phyloP scores from a whole-genome alignment of 495 filamentous ascomycete species.

The Copromyces sp. region DNA sequence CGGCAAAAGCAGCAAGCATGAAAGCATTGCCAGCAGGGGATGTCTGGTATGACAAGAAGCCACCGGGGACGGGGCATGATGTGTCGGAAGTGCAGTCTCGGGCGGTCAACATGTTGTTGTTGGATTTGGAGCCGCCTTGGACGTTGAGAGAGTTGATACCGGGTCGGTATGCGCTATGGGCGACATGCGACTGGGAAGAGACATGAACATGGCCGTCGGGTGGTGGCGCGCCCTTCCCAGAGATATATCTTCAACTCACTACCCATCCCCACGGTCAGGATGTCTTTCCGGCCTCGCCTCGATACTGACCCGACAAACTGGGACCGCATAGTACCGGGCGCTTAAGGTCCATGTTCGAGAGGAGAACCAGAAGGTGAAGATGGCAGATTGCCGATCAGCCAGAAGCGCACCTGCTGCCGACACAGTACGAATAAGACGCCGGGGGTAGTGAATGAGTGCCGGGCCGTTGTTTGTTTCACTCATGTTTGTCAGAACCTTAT shows the following conservation, averaged over 20 bases:
- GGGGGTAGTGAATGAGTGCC: neutral
- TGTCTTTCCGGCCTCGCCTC: neutral
- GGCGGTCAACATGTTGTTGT: conserved; percentile 1
- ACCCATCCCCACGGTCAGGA: neutral
- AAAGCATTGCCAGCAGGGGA: conserved; percentile 23
- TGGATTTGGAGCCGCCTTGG: neutral
- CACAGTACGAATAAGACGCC: neutral
- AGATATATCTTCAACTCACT: neutral
- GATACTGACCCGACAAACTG: neutral
- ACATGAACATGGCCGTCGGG: neutral
- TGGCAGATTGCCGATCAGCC: neutral
- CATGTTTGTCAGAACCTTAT: neutral
- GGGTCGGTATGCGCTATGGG: neutral
- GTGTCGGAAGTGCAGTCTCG: conserved; percentile 8
- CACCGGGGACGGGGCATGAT: conserved; percentile 10
- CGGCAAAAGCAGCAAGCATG: conserved; percentile 31
- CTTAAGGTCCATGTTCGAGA: neutral
- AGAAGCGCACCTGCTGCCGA: neutral
- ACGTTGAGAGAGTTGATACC: neutral
- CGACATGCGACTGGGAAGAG: neutral
- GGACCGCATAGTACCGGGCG: neutral
- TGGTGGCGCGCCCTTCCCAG: neutral
- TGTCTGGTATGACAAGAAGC: conserved; percentile 21
- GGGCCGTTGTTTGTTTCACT: neutral
- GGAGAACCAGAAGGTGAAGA: neutral